Evolutionary conservation across 305 asterid species (phyloP), one percentile per base, ranked within the genome.

Genomic region (Solanum hybrid): DNA sequence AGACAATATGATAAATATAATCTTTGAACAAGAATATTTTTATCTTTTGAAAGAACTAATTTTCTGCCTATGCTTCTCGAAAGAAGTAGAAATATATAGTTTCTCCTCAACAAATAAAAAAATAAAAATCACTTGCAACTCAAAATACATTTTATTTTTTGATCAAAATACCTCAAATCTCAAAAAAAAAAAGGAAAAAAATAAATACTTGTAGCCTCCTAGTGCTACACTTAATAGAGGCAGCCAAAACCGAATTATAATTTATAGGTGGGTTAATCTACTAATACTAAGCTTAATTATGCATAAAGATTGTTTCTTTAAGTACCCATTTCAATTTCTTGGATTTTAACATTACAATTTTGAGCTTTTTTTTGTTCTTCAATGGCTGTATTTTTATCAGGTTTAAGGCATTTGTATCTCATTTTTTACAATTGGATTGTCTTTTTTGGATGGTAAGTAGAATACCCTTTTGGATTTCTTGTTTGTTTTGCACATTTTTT

Each of bases 361-460:
- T 81, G 3, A 26, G 12, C 3, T 26, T 42, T 28, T 46, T 46
- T 33, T 89, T 34, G 46, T 74, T 31, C 40, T 87, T 46, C 89
- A 71, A 96, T 96, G 98, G 96, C 97, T 88, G 94, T 93, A 71
- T 37, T 91, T 18, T 80, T 79, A 89, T 89, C 96, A 82, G 77
- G 95, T 46, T 22, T 92, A 90, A 95, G 93, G 73, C 92, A 96
- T 86, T 29, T 93, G 79, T 97, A 96, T 95, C 99, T 96, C 91
- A 89, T 93, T 35, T 16, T 92, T 87, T 96, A 97, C 94, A 97
- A 95, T 80, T 97, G 98, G 99, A 61, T 94, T 11, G 90, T 97
- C 28, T 94, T 96, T 90, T 29, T 93, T 82, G 99, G 98, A 83
- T 97, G 98, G 98, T 73, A 92, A 73, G 35, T 89, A 16, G 75